Conservation (phyloP, 1,139 yeast genomes). For the Yamadazyma dendronema region DNA sequence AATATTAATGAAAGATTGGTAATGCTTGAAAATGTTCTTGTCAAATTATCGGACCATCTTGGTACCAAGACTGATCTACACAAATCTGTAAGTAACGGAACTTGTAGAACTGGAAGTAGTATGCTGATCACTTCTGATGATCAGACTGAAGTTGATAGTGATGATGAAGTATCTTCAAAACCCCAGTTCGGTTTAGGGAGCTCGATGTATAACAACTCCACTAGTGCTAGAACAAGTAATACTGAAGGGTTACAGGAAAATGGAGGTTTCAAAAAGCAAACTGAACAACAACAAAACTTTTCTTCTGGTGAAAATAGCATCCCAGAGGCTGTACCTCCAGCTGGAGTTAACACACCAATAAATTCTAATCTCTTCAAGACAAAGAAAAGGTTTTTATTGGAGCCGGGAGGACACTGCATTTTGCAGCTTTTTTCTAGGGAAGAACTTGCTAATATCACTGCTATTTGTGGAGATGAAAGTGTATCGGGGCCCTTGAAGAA, state of each 20-base stretch:
- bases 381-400: background rate
- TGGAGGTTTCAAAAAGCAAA: too few relatives aligned
- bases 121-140: slow-evolving; percentile 1
- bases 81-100: background rate
- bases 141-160: slow-evolving; percentile 1
- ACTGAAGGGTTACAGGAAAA: too few relatives aligned
- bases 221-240: background rate
- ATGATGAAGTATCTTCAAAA: background rate
- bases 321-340: too few relatives aligned
- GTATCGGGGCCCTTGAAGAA: slow-evolving; percentile 27
- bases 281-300: background rate
- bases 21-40: slow-evolving; percentile 22
- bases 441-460: slow-evolving; percentile 32
- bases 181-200: too few relatives aligned
- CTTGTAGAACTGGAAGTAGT: background rate
- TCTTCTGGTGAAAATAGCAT: background rate
- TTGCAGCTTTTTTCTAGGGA: slow-evolving; percentile 34
- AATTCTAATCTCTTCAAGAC: background rate
- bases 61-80: slow-evolving; percentile 2
- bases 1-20: slow-evolving; percentile 18
- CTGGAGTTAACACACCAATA: too few relatives aligned
- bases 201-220: too few relatives aligned
- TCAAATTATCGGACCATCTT: slow-evolving; percentile 12
- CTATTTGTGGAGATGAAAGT: slow-evolving; percentile 22
- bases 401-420: slow-evolving; percentile 36